phyloP scores from a whole-genome alignment of 1,139 yeast species.

The Saccharomyces hybrid region DNA sequence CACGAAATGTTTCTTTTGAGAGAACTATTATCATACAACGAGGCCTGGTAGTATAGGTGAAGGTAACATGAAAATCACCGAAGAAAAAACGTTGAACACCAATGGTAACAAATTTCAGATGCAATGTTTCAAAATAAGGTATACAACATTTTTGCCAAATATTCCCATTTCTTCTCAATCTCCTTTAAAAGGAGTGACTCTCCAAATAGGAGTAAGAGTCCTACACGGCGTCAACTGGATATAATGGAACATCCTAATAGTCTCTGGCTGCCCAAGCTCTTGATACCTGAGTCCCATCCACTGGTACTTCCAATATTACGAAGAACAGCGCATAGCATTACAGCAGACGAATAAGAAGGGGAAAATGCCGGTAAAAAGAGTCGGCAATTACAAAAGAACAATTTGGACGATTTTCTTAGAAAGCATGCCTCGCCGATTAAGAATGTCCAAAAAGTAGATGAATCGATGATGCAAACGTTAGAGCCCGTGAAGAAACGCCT shows the following conservation, averaged over 20 bases:
- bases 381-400: slow-evolving; percentile 17
- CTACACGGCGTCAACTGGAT: slow-evolving; percentile 18
- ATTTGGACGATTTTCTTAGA: slow-evolving; percentile 20
- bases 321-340: slow-evolving; percentile 3
- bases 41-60: background rate
- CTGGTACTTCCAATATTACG: background rate
- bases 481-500: slow-evolving; percentile 14
- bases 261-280: slow-evolving; percentile 22
- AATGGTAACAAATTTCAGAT: slow-evolving; percentile 10
- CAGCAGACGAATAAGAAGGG: slow-evolving; percentile 11
- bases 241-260: slow-evolving; percentile 14
- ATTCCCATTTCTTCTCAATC: slow-evolving; percentile 1
- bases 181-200: slow-evolving; percentile 3
- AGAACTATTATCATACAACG: slow-evolving; percentile 13
- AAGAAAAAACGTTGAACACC: slow-evolving; percentile 14
- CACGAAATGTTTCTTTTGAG: slow-evolving; percentile 20
- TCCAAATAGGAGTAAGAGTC: slow-evolving; percentile 9
- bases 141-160: slow-evolving; percentile 16
- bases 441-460: slow-evolving; percentile 1
- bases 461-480: slow-evolving; percentile 2
- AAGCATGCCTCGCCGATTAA: slow-evolving; percentile 19
- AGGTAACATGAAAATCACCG: slow-evolving; percentile 18
- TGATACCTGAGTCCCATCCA: slow-evolving; percentile 13
- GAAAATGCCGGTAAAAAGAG: slow-evolving; percentile 4
- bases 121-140: slow-evolving; percentile 22